Evolutionary conservation across 2,329 filamentous ascomycete genomes (phyloP).

Genomic region (Hypoxylon sp.): DNA sequence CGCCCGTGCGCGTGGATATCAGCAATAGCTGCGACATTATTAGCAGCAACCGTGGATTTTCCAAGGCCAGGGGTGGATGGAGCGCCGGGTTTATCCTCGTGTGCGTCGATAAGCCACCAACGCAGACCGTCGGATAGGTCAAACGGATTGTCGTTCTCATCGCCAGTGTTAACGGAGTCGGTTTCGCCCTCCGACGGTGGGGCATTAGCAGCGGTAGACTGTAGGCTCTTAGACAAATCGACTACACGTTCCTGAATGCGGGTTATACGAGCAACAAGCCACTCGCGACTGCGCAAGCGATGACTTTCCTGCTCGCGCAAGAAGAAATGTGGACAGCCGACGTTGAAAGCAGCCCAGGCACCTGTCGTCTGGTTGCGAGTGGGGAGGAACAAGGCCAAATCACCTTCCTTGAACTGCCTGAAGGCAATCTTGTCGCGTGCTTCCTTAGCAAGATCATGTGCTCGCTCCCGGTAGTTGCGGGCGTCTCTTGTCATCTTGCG

Average conservation of each 20-base stretch:
- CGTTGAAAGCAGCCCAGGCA: slow-evolving; percentile 98
- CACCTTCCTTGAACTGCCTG: slow-evolving; percentile 94
- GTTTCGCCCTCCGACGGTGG: slow-evolving; percentile 54
- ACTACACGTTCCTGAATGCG: slow-evolving; percentile 94
- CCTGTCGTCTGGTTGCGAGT: slow-evolving; percentile 93
- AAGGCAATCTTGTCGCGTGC: slow-evolving; percentile 96
- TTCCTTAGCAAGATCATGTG: slow-evolving; percentile 81
- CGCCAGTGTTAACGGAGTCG: slow-evolving; percentile 61
- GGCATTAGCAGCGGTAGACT: slow-evolving; percentile 51
- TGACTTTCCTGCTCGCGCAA: slow-evolving; percentile 91
- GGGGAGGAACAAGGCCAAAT: slow-evolving; percentile 91
- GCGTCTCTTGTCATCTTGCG: slow-evolving; percentile 94
- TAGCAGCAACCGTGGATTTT: slow-evolving; percentile 89
- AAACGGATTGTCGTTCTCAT: slow-evolving; percentile 95
- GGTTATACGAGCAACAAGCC: slow-evolving; percentile 93
- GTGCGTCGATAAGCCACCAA: slow-evolving; percentile 95
- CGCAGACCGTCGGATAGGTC: slow-evolving; percentile 92
- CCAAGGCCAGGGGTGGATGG: slow-evolving; percentile 92
- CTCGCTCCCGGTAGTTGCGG: slow-evolving; percentile 85
- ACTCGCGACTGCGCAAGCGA: slow-evolving; percentile 84
- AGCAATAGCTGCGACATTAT: slow-evolving; percentile 85
- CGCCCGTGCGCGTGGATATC: slow-evolving; percentile 66
- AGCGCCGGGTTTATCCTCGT: slow-evolving; percentile 89
- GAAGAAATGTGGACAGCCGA: slow-evolving; percentile 97
- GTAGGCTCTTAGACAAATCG: slow-evolving; percentile 82